These are phyloP conservation scores for Chalciporus sphaerocephalus DNA, from an alignment of 768 basidiomycete species.

Conservation along the genomic window DNA sequence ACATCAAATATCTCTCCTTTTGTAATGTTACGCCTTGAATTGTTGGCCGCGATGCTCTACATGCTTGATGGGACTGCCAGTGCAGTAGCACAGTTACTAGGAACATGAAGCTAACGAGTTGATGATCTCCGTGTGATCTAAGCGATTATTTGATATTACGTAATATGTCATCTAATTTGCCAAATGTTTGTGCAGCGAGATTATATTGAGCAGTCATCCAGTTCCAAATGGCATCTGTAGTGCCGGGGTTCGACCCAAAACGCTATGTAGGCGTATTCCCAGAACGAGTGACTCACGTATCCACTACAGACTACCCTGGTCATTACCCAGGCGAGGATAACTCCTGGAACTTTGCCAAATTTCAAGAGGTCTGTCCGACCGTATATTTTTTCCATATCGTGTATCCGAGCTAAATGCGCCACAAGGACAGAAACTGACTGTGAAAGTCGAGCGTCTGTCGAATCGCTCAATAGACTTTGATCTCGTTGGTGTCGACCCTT, in stretches of 20 bases:
- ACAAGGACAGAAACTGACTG: slow-evolving; percentile 59
- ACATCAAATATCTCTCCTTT: neutral
- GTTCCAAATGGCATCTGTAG: neutral
- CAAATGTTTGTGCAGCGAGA: neutral
- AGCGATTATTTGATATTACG: neutral
- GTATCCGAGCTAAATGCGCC: slow-evolving; percentile 3
- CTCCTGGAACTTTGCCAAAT: slow-evolving; percentile 73
- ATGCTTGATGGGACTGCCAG: neutral
- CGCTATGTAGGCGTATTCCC: slow-evolving; percentile 64
- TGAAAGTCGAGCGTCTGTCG: slow-evolving; percentile 76
- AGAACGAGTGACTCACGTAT: slow-evolving; percentile 74
- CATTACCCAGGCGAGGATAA: slow-evolving; percentile 83
- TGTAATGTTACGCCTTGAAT: neutral
- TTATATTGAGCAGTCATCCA: neutral
- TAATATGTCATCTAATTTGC: neutral
- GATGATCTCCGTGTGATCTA: neutral
- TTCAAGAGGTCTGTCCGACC: slow-evolving; percentile 60
- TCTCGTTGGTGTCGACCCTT: slow-evolving; percentile 90
- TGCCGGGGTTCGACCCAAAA: slow-evolving; percentile 34
- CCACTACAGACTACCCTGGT: slow-evolving; percentile 88
- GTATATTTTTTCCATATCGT: neutral
- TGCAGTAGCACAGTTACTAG: no score
- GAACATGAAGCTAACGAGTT: no score
- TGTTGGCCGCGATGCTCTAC: neutral
- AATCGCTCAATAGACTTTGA: slow-evolving; percentile 89